Evolutionary conservation across 225 moss, liverwort and hornwort species (phyloP).

Genomic region (Sphagnum contortum): DNA sequence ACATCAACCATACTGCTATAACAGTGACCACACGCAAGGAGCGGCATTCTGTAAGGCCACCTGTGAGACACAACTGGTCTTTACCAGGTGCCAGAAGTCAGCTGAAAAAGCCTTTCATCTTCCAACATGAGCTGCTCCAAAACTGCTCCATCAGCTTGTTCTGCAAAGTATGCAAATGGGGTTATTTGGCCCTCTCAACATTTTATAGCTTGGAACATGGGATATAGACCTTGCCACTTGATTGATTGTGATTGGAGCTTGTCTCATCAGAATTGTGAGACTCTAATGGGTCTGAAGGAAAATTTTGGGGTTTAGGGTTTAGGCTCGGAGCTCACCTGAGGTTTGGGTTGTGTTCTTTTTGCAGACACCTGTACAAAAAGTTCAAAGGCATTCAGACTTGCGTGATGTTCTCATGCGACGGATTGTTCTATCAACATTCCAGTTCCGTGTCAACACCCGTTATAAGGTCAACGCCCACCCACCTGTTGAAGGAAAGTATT

Average conservation of each 20-base stretch:
- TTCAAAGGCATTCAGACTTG: conserved; percentile 73
- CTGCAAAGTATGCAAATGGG: conserved; percentile 61
- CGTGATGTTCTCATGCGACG: conserved; percentile 94
- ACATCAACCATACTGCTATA: conserved; percentile 42
- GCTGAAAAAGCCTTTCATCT: conserved; percentile 76
- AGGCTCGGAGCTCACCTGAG: no score
- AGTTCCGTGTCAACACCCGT: conserved; percentile 95
- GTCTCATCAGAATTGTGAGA: no score
- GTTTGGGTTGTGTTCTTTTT: background rate
- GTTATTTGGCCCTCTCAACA: no score
- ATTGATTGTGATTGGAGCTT: no score
- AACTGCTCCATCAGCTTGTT: conserved; percentile 98
- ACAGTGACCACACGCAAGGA: conserved; percentile 62
- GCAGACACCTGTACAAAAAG: conserved; percentile 94
- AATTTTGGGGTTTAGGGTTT: no score
- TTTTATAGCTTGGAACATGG: no score
- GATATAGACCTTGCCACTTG: no score
- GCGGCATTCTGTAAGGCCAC: conserved; percentile 79
- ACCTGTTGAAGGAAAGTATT: no score
- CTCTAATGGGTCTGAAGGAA: no score
- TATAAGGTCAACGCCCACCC: conserved; percentile 53
- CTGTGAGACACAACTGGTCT: conserved; percentile 83
- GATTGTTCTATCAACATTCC: conserved; percentile 88
- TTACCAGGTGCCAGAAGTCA: conserved; percentile 54
- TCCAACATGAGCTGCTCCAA: conserved; percentile 98